Evolutionary conservation across 352 stramenopile genomes (phyloP), one percentile per base, ranked within the genome.

Genomic region (Globisporangium paddicum): DNA sequence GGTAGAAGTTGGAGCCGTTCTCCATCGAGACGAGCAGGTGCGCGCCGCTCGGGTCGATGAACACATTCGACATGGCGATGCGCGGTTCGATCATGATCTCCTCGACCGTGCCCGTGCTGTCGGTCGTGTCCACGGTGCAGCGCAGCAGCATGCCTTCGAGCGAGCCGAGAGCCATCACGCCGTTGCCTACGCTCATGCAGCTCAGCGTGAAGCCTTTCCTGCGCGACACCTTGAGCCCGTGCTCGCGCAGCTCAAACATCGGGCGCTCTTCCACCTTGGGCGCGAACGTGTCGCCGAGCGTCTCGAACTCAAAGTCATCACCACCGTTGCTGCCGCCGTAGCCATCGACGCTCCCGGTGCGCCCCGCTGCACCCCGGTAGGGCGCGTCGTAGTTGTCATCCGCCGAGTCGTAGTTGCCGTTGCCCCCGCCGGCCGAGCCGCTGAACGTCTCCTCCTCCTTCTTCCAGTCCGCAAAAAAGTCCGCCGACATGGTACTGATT

Each of bases 81-180:
- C 82, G 86, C 37, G 86, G 84, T 63, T 96, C 86, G 57, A 96
- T 93, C 79, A 90, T 91, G 68, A 96, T 94, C 66, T 96, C 86
- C 58, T 96, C 86, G 34, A 96, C 71, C 0, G 69, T 62, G 2
- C 83, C 81, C 16, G 62, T 65, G 53, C 78, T 89, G 62, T 95
- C 86, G 2, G 86, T 95, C 23, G 83, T 70, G 40, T 93, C 83
- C 13, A 85, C 81, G 0, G 83, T 82, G 62, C 86, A 95, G 19
- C 86, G 80, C 42, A 95, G 60, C 21, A 95, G 67, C 68, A 89
- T 79, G 10, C 86, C 86, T 53, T 95, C 86, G 48, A 89, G 73
- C 14, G 86, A 95, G 0, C 86, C 86, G 56, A 95, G 86, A 42
- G 79, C 82, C 68, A 95, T 83, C 45, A 91, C 67, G 23, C 79